Base-by-base conservation (phyloP, 306 rosid genomes). In the Castanea sativa region DNA sequence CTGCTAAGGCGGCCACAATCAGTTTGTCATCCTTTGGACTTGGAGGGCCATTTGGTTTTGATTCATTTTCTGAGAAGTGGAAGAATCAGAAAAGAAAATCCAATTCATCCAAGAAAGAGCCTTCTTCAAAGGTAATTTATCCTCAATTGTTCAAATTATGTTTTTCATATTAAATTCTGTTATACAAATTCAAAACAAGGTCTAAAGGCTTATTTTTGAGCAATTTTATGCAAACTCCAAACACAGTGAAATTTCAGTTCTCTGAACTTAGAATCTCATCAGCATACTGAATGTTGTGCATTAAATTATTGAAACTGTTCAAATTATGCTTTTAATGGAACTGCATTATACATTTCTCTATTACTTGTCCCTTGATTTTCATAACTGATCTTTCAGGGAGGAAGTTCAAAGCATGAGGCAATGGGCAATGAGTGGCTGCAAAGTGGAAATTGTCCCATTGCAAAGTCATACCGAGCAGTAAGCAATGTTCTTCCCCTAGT, bases 1-100 rank as follows among this genome's bases (percentile, higher is more conserved):
- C 99, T 75, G 99, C 99, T 60, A 92, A 82, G 89, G 99, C 99
- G 58, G 99, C 99, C 75, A 95, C 99, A 45, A 95, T 95, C 81
- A 95, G 99, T 55, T 89, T 95, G 58, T 95, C 99, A 32, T 91
- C 99, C 76, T 95, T 95, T 83, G 98, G 98, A 82, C 84, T 87
- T 74, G 94, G 99, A 15, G 95, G 99, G 29, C 92, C 96, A 65
- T 95, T 92, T 63, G 51, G 97, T 81, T 95, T 95, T 82, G 99
- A 89, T 86, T 72, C 92, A 70, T 95, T 95, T 82, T 81, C 90
- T 67, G 87, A 83, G 71, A 95, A 92, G 87, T 92, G 89, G 91
- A 90, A 90, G 86, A 92, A 86, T 73, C 91, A 89, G 86, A 87
- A 92, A 70, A 92, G 65, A 73, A 94, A 94, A 64, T 85, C 90